Conservation (phyloP, 176 grass and related monocot species). For the Saccharum officinarum region DNA sequence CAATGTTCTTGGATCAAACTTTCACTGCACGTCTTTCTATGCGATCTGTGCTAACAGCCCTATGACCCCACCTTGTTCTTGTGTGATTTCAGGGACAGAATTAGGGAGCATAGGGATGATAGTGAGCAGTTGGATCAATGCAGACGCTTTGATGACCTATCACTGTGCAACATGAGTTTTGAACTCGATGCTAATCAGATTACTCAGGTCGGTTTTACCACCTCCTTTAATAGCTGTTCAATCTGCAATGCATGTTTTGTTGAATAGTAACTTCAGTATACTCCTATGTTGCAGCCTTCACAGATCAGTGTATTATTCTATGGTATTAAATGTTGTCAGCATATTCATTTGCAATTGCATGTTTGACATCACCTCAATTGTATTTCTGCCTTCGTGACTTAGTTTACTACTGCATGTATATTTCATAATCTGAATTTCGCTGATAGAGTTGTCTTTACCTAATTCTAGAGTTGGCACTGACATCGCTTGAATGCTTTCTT, state of each 20-base stretch:
- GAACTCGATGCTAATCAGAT: constrained; percentile 55
- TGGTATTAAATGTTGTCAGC: not conserved
- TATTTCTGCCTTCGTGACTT: not conserved
- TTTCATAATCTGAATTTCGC: not conserved
- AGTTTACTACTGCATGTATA: not conserved
- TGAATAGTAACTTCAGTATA: constrained; percentile 9
- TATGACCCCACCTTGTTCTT: constrained; percentile 13
- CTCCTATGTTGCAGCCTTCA: not conserved
- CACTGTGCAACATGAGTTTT: constrained; percentile 49
- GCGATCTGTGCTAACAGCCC: not conserved
- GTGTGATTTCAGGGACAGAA: constrained; percentile 53
- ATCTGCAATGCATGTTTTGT: constrained; percentile 7
- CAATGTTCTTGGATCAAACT: not conserved
- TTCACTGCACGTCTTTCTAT: not conserved
- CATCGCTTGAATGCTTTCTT: not conserved
- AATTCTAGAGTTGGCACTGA: not conserved
- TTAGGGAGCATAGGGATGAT: constrained; percentile 58
- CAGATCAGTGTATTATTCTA: constrained; percentile 4
- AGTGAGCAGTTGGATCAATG: constrained; percentile 65
- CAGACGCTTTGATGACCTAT: constrained; percentile 53
- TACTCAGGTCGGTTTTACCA: constrained; percentile 50
- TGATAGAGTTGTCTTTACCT: constrained; percentile 11
- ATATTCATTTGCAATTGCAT: constrained; percentile 34
- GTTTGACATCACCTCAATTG: constrained; percentile 1
- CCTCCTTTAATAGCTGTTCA: not conserved